Evolutionary conservation across 164 flowering plant genomes (phyloP).

Genomic region (Magnolia officinalis): DNA sequence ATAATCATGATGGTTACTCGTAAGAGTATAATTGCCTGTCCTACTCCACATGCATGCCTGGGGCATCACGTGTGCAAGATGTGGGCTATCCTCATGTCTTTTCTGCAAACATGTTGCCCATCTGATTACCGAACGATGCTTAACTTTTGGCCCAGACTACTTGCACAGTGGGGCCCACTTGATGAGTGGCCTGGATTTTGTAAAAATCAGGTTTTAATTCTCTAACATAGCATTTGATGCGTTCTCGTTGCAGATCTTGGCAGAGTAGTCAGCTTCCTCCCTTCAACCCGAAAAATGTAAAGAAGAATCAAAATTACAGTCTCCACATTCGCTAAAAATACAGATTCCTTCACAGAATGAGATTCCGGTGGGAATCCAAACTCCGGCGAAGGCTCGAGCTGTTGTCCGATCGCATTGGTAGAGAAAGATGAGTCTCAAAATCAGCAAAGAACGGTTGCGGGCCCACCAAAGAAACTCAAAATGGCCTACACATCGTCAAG

Average conservation of each 20-base stretch:
- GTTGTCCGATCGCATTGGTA: neutral
- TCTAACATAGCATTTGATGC: neutral
- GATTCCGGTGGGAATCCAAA: neutral
- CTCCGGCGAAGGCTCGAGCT: neutral
- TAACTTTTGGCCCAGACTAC: no score
- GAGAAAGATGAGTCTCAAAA: neutral
- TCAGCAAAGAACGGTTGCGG: neutral
- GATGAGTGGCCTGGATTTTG: no score
- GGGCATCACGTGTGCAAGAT: no score
- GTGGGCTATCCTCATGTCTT: no score
- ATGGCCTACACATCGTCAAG: neutral
- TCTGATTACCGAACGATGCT: no score
- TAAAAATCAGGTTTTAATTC: no score
- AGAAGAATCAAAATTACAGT: neutral
- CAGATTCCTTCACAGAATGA: neutral
- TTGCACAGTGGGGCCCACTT: no score
- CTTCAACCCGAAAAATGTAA: neutral
- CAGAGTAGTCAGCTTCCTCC: constrained; percentile 7
- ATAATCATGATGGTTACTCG: no score
- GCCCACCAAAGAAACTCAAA: neutral
- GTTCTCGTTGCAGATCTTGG: constrained; percentile 14
- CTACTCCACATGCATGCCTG: no score
- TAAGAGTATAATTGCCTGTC: no score
- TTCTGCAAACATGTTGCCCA: no score
- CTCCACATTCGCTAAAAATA: neutral